Evolutionary conservation across 2,329 filamentous ascomycete genomes (phyloP).

Genomic region (Exophiala sp.): DNA sequence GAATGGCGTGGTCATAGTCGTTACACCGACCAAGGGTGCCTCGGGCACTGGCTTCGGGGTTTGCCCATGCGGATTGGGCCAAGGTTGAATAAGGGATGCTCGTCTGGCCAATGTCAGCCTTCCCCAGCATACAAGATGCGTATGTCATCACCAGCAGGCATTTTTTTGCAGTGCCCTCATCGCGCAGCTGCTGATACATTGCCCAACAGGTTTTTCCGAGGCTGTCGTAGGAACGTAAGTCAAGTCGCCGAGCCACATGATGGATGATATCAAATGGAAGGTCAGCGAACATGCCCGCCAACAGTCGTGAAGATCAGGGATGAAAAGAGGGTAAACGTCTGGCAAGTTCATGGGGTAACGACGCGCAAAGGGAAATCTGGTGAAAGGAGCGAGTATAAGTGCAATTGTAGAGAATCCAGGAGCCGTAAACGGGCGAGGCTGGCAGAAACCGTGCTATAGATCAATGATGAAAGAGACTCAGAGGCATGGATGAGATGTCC

Average conservation of each 20-base stretch:
- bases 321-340: neutral
- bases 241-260: constrained; percentile 50
- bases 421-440: neutral
- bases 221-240: constrained; percentile 54
- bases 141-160: constrained; percentile 49
- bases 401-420: neutral
- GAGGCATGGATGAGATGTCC: neutral
- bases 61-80: constrained; percentile 41
- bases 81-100: constrained; percentile 40
- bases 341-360: constrained; percentile 2
- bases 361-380: too few relatives aligned
- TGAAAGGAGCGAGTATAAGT: neutral
- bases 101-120: constrained; percentile 22
- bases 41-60: constrained; percentile 34
- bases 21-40: constrained; percentile 56
- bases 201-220: constrained; percentile 50
- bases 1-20: constrained; percentile 52
- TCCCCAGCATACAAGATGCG: neutral
- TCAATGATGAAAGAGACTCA: neutral
- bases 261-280: constrained; percentile 62
- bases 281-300: constrained; percentile 23
- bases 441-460: neutral
- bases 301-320: neutral
- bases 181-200: constrained; percentile 48
- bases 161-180: constrained; percentile 53